A percentile compares a stretch with the other conserved stretches of the same genome.
phyloP scores from a whole-genome alignment of 345 rosid species.

The Physaria fendleri region DNA sequence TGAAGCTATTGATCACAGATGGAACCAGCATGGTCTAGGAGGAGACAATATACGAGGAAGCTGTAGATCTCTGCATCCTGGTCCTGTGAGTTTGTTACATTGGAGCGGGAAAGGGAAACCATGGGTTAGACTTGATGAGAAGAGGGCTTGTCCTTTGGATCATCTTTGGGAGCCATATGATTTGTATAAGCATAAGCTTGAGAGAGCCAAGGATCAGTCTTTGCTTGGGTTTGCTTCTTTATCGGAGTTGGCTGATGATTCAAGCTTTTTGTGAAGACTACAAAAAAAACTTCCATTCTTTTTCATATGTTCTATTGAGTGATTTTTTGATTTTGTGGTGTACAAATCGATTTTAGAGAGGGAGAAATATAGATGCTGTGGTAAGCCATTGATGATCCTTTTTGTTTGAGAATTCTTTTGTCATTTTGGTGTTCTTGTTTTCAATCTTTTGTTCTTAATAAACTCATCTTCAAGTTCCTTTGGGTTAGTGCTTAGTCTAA shows the following conservation, averaged over 20 bases:
- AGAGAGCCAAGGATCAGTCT: slow-evolving; percentile 32
- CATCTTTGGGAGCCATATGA: slow-evolving; percentile 84
- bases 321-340: slow-evolving; percentile 30
- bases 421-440: slow-evolving; percentile 5
- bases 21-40: slow-evolving; percentile 98
- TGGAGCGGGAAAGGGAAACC: slow-evolving; percentile 99
- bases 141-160: slow-evolving; percentile 70
- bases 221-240: slow-evolving; percentile 27
- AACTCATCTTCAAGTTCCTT: slow-evolving; percentile 8
- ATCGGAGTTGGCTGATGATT: slow-evolving; percentile 26
- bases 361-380: slow-evolving; percentile 15
- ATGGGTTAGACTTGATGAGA: slow-evolving; percentile 76
- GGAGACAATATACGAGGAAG: slow-evolving; percentile 88
- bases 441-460: not conserved
- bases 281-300: not conserved
- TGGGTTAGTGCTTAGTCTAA: not conserved
- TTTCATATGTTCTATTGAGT: slow-evolving; percentile 8
- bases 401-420: slow-evolving; percentile 8
- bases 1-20: slow-evolving; percentile 71
- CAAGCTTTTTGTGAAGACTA: slow-evolving; percentile 29
- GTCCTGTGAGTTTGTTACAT: slow-evolving; percentile 90
- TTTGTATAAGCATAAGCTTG: slow-evolving; percentile 38
- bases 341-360: slow-evolving; percentile 20
- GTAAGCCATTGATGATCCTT: slow-evolving; percentile 5
- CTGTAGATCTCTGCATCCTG: slow-evolving; percentile 75